Base-by-base conservation (phyloP, 179 eudicot genomes). In the Amaranthus tricolor region DNA sequence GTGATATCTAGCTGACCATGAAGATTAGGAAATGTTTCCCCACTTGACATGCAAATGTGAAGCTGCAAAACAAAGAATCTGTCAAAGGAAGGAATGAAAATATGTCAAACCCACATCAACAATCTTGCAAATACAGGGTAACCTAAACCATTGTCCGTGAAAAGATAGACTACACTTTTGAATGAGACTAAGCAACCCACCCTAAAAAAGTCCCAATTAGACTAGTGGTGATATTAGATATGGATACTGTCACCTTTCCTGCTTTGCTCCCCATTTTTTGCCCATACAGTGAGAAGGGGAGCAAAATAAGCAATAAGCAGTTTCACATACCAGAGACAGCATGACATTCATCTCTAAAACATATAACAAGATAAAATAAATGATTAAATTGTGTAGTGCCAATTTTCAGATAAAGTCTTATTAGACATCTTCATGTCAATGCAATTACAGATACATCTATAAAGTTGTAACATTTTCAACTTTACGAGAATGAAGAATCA, bases 1-100 rank as follows among this genome's bases (percentile, higher is more conserved):
- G 90, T 84, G 73, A 85, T 90, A 82, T 94, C 97, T 76, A 94
- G 94, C 87, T 92, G 98, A 82, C 98, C 98, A 55, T 94, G 97
- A 82, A 94, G 88, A 78, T 91, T 94, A 56, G 98, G 98, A 78
- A 94, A 94, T 62, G 76, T 78, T 82, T 94, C 98, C 52, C 96
- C 98, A 77, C 80, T 85, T 70, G 94, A 86, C 97, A 94, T 94
- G 88, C 98, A 94, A 68, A 94, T 81, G 81, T 94, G 97, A 66
- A 94, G 91, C 98, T 94, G 90, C 75, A 78, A 71, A 78, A 56
- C 58, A 47, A 57, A 56, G n/a, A 65, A 49, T 10, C 9, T 31
- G 9, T 67, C 31, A 60, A n/a, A 72, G 4, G 47, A 76, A 67
- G 31, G 43, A 45, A 76, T 40, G 21, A 9, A 21, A 60, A n/a